Evolutionary conservation across 1,139 yeast genomes (phyloP).

Genomic region (Geotrichum carabidarum): DNA sequence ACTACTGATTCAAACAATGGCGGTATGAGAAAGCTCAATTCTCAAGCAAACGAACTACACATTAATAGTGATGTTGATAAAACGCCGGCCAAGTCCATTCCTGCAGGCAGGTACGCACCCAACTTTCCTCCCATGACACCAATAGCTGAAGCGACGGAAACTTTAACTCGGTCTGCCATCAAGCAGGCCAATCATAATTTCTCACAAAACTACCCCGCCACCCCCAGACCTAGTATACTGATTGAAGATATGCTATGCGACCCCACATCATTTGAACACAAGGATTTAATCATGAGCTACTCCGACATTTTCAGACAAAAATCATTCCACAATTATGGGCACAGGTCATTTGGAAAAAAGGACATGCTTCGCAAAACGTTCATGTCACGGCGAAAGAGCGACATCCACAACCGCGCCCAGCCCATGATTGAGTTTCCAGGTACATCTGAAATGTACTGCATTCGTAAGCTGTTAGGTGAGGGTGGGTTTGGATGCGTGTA

Average conservation of each 20-base stretch:
- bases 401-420: constrained; percentile 6
- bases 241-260: constrained; percentile 13
- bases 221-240: constrained; percentile 1
- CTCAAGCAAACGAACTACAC: constrained; percentile 15
- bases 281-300: constrained; percentile 15
- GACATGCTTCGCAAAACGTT: constrained; percentile 30
- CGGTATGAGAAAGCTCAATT: constrained; percentile 6
- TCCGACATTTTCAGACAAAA: constrained; percentile 1
- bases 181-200: constrained; percentile 12
- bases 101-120: constrained; percentile 9
- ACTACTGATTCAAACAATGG: constrained; percentile 4
- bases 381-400: constrained; percentile 26
- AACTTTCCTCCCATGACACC: constrained; percentile 32
- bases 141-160: constrained; percentile 35
- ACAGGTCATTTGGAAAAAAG: constrained; percentile 30
- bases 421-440: constrained; percentile 23
- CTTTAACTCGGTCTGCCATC: constrained; percentile 21
- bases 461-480: constrained; percentile 61
- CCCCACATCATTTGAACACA: constrained; percentile 20
- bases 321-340: constrained; percentile 13
- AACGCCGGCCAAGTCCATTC: constrained; percentile 5
- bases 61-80: constrained; percentile 7
- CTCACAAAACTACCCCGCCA: constrained; percentile 7
- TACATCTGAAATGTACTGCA: constrained; percentile 39
- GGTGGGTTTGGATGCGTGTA: constrained; percentile 82